A percentile compares a stretch with the other conserved stretches of the same genome.
Evolutionary conservation across 225 moss, liverwort and hornwort genomes (phyloP).

Genomic region (Anthoceros angustus): DNA sequence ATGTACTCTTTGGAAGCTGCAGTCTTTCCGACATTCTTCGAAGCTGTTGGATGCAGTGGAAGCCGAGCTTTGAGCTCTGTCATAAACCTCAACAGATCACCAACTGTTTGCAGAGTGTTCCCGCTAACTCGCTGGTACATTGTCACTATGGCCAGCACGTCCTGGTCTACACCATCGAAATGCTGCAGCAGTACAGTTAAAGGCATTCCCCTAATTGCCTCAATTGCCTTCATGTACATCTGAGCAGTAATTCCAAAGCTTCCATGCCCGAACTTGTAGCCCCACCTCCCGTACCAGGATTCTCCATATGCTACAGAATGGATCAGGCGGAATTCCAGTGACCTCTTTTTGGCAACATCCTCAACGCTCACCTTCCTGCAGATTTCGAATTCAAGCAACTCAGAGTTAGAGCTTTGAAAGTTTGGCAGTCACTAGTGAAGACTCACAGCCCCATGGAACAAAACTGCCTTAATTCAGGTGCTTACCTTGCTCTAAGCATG

Average conservation of each 20-base stretch:
- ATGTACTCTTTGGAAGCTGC: conserved; percentile 41
- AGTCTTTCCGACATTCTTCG: conserved; percentile 10
- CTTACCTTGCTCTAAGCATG: conserved; percentile 93
- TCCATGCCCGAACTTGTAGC: conserved; percentile 94
- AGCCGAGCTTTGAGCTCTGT: conserved; percentile 95
- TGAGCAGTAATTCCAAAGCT: conserved; percentile 97
- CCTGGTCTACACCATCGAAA: conserved; percentile 93
- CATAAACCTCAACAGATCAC: conserved; percentile 94
- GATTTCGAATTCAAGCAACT: neutral
- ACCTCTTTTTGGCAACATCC: conserved; percentile 86
- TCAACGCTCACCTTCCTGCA: conserved; percentile 98
- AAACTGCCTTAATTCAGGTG: neutral
- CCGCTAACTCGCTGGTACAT: conserved; percentile 84
- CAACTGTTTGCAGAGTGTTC: conserved; percentile 79
- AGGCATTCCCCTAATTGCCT: conserved; percentile 95
- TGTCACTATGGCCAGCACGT: conserved; percentile 66
- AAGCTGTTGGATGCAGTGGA: conserved; percentile 41
- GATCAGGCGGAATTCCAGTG: conserved; percentile 75
- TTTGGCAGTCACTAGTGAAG: neutral
- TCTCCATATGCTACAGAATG: conserved; percentile 91
- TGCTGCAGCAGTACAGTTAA: conserved; percentile 80
- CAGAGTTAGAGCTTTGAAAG: neutral
- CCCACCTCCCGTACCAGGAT: conserved; percentile 98
- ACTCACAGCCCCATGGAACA: neutral
- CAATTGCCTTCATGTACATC: conserved; percentile 97